These are phyloP conservation scores for Bipolaris zeicola DNA, from an alignment of 2,329 filamentous ascomycete species.

Conservation along the genomic window DNA sequence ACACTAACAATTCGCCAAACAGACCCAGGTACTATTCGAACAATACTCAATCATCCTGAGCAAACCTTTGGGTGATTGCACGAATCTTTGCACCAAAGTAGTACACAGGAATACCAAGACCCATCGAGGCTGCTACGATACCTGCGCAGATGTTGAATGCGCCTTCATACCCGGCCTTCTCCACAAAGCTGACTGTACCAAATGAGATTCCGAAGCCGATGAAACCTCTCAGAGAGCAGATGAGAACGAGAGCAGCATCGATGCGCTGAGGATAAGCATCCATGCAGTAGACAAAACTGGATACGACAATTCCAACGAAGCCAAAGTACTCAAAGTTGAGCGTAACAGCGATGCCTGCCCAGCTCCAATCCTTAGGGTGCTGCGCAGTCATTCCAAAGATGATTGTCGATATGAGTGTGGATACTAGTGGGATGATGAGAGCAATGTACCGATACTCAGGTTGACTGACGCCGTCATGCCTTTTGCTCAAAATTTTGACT, in stretches of 20 bases:
- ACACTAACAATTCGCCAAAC: too few species aligned
- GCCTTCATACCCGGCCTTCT: slow-evolving; percentile 12
- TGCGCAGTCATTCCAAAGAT: slow-evolving; percentile 16
- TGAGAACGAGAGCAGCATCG: slow-evolving; percentile 17
- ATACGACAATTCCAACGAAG: slow-evolving; percentile 14
- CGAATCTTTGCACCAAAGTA: slow-evolving; percentile 14
- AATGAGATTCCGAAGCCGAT: slow-evolving; percentile 20
- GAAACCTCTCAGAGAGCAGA: slow-evolving; percentile 17
- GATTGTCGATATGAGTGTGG: slow-evolving; percentile 14
- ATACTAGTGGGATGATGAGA: slow-evolving; percentile 10
- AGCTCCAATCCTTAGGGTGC: slow-evolving; percentile 12
- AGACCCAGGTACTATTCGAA: too few species aligned
- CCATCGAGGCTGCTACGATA: slow-evolving; percentile 14
- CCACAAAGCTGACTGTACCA: slow-evolving; percentile 11
- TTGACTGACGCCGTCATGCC: slow-evolving; percentile 7
- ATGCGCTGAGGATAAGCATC: slow-evolving; percentile 19
- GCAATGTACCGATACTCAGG: slow-evolving; percentile 14
- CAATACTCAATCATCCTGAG: slow-evolving; percentile 8
- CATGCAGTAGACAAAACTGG: slow-evolving; percentile 17
- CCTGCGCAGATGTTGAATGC: slow-evolving; percentile 18
- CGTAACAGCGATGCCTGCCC: slow-evolving; percentile 17
- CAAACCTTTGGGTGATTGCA: slow-evolving; percentile 6
- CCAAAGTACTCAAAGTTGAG: slow-evolving; percentile 18
- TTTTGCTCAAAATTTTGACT: slow-evolving; percentile 11
- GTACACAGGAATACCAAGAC: slow-evolving; percentile 11